Evolutionary conservation across 257 asterid species (phyloP).

Genomic region (Agastache rugosa): DNA sequence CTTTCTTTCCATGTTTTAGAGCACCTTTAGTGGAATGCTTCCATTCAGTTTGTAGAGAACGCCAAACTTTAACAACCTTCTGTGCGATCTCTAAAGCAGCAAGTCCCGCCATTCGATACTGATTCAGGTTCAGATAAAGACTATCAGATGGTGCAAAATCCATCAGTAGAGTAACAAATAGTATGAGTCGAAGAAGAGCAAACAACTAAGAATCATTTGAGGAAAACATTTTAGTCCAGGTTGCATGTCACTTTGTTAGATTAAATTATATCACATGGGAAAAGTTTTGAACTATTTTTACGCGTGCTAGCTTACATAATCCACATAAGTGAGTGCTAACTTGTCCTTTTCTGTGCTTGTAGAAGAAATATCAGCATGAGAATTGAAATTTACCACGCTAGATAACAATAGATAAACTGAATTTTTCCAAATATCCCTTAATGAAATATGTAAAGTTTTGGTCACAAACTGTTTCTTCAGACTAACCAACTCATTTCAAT

Average conservation of each 20-base stretch:
- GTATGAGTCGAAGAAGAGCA: conserved; percentile 8
- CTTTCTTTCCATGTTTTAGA: conserved; percentile 71
- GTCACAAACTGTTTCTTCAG: neutral
- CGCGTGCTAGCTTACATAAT: neutral
- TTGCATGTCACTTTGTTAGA: conserved; percentile 27
- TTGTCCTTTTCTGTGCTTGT: neutral
- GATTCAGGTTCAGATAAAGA: conserved; percentile 45
- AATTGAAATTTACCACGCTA: conserved; percentile 12
- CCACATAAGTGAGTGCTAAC: conserved; percentile 17
- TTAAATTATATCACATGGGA: neutral
- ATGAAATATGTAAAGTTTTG: neutral
- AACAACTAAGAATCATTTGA: conserved; percentile 22
- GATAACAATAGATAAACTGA: conserved; percentile 22
- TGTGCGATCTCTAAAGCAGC: conserved; percentile 99
- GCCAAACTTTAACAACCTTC: conserved; percentile 92
- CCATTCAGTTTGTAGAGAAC: conserved; percentile 85
- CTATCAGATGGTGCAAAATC: conserved; percentile 32
- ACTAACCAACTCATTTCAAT: neutral
- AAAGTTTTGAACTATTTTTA: neutral
- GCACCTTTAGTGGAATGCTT: conserved; percentile 77
- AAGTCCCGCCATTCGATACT: conserved; percentile 99
- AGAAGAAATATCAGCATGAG: neutral
- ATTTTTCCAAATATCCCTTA: neutral
- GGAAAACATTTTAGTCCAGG: conserved; percentile 22
- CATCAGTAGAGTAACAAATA: conserved; percentile 21